A percentile compares a stretch with the other conserved stretches of the same genome.
Evolutionary conservation across 1,284 basidiomycete genomes (phyloP).

Genomic region (Apiotrichum laibachii): DNA sequence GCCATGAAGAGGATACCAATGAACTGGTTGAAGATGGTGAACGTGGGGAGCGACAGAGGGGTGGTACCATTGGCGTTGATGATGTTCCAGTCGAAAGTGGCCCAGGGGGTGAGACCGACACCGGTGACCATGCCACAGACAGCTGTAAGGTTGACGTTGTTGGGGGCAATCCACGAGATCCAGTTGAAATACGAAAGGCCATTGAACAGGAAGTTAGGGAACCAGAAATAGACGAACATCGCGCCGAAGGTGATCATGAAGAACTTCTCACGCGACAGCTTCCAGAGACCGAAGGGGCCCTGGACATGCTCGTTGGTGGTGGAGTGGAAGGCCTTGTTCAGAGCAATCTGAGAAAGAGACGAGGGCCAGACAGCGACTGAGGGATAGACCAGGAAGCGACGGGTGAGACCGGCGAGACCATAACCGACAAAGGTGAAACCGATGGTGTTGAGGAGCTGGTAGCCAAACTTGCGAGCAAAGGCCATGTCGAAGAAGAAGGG

Average conservation of each 20-base stretch:
- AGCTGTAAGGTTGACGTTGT: constrained; percentile 23
- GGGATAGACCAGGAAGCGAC: constrained; percentile 53
- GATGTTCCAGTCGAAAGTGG: constrained; percentile 37
- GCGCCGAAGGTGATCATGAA: constrained; percentile 34
- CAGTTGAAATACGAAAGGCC: constrained; percentile 59
- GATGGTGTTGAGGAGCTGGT: constrained; percentile 43
- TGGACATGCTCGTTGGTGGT: constrained; percentile 37
- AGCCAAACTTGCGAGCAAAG: constrained; percentile 48
- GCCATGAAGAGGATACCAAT: constrained; percentile 24
- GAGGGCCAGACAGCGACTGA: constrained; percentile 50
- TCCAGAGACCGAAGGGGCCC: constrained; percentile 35
- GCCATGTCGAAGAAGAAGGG: constrained; percentile 38
- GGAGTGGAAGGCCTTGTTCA: constrained; percentile 45
- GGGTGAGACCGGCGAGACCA: constrained; percentile 51
- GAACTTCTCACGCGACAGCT: constrained; percentile 39
- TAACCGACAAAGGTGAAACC: constrained; percentile 55
- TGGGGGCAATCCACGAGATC: constrained; percentile 60
- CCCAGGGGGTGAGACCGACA: constrained; percentile 42
- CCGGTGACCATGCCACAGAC: constrained; percentile 29
- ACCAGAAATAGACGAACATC: constrained; percentile 42
- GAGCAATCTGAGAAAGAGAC: constrained; percentile 49
- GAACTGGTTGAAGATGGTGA: constrained; percentile 36
- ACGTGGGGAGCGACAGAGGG: constrained; percentile 34
- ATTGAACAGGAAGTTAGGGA: constrained; percentile 41
- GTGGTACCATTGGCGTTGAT: constrained; percentile 1